Evolutionary conservation across 371 early-diverging fungal species (phyloP).

Genomic region (Nosema bombycis): DNA sequence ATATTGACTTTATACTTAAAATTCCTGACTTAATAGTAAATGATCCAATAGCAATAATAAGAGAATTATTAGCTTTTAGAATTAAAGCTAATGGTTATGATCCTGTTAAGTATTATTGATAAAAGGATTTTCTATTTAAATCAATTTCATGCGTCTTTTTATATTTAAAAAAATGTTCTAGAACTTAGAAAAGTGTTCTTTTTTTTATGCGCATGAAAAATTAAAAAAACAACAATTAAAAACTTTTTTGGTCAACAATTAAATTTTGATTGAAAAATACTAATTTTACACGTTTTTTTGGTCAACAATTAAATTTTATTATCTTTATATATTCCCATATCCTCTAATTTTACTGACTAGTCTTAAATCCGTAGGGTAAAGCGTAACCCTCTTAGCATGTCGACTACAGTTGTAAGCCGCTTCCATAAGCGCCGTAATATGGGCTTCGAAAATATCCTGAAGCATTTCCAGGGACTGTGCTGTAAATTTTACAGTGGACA

Average conservation of each 20-base stretch:
- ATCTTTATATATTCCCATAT: neutral
- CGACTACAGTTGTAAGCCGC: neutral
- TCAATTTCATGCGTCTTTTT: too few relatives aligned
- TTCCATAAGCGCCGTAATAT: neutral
- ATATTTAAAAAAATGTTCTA: too few relatives aligned
- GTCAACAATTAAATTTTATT: neutral
- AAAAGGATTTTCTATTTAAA: too few relatives aligned
- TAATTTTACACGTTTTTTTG: too few relatives aligned
- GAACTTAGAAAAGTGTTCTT: too few relatives aligned
- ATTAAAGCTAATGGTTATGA: slow-evolving; percentile 42
- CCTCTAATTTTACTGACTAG: neutral
- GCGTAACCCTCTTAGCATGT: slow-evolving; percentile 3
- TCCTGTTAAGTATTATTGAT: neutral
- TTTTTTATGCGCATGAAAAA: too few relatives aligned
- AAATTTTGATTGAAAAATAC: too few relatives aligned
- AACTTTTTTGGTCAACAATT: too few relatives aligned
- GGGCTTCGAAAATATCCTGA: slow-evolving; percentile 2
- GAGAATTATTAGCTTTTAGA: slow-evolving; percentile 41
- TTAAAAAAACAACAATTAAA: too few relatives aligned
- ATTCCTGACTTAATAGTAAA: slow-evolving; percentile 45
- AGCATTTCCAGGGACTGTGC: slow-evolving; percentile 3
- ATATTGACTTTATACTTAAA: slow-evolving; percentile 40
- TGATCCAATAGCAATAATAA: slow-evolving; percentile 41
- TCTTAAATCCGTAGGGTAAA: neutral
- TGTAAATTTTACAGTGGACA: neutral